Evolutionary conservation across 1,284 basidiomycete species (phyloP).

Genomic region (Ustilago tritici): DNA sequence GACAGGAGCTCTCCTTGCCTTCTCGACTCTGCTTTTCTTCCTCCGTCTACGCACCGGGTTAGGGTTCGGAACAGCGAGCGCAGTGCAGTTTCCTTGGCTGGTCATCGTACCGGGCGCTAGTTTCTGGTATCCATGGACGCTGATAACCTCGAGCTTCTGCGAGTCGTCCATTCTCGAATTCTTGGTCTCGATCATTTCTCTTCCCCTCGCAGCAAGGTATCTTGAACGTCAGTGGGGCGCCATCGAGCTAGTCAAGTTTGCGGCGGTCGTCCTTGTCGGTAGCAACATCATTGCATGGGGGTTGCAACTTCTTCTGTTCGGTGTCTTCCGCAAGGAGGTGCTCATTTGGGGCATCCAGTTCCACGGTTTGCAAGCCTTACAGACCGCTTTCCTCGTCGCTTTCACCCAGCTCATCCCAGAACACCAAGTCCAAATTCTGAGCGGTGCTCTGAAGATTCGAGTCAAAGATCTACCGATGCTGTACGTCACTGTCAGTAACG

Average conservation of each 20-base stretch:
- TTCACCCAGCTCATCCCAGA: conserved; percentile 98
- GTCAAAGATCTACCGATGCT: conserved; percentile 96
- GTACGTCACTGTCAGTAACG: conserved; percentile 89
- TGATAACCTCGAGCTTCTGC: conserved; percentile 86
- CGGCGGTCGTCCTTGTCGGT: conserved; percentile 74
- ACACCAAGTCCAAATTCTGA: conserved; percentile 90
- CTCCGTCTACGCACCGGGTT: conserved; percentile 51
- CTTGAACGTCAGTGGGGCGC: conserved; percentile 93
- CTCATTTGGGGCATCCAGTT: conserved; percentile 81
- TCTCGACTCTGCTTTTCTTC: conserved; percentile 47
- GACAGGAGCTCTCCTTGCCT: conserved; percentile 44
- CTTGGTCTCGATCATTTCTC: conserved; percentile 79
- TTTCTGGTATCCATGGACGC: conserved; percentile 88
- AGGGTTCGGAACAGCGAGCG: conserved; percentile 70
- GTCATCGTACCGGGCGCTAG: conserved; percentile 85
- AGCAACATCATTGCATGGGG: conserved; percentile 65
- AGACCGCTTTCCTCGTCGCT: conserved; percentile 89
- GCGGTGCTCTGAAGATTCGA: conserved; percentile 81
- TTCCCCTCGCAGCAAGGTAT: conserved; percentile 87
- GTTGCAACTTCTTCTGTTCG: conserved; percentile 56
- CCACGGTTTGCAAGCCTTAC: conserved; percentile 91
- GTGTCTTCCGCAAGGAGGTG: conserved; percentile 57
- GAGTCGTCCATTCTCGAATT: conserved; percentile 89
- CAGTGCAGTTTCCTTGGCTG: conserved; percentile 77
- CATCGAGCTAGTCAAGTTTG: conserved; percentile 86